Evolutionary conservation across 768 basidiomycete species (phyloP).

Genomic region (Artomyces pyxidatus): DNA sequence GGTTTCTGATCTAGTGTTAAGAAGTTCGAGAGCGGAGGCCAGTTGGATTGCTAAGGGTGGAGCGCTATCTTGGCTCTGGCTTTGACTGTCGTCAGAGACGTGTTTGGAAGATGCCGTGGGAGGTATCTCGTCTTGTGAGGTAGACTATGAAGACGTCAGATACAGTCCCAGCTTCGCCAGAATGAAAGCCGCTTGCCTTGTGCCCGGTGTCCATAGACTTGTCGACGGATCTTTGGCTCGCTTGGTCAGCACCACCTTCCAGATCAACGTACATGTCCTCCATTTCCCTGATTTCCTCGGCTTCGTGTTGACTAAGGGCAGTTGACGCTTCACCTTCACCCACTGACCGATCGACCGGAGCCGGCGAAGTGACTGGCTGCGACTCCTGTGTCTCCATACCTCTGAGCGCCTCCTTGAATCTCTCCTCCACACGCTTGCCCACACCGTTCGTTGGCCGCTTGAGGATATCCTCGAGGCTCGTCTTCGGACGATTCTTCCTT

Average conservation of each 20-base stretch:
- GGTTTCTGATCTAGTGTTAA: slow-evolving; percentile 13
- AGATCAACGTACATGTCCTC: not conserved
- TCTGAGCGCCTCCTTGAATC: too few species aligned
- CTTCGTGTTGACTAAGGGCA: not conserved
- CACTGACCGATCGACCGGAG: not conserved
- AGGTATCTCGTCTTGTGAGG: slow-evolving; percentile 8
- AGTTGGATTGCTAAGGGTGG: slow-evolving; percentile 6
- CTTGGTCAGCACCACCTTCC: not conserved
- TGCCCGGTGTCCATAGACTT: not conserved
- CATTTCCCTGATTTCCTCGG: not conserved
- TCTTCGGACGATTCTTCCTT: not conserved
- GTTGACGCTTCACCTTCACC: not conserved
- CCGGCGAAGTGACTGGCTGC: not conserved
- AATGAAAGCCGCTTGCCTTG: not conserved
- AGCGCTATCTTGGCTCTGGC: slow-evolving; percentile 1
- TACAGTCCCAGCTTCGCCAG: not conserved
- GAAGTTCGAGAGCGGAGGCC: slow-evolving; percentile 7
- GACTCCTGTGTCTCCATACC: not conserved
- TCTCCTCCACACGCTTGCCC: not conserved
- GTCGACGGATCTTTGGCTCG: not conserved
- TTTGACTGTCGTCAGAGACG: slow-evolving; percentile 5
- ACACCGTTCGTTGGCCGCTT: not conserved
- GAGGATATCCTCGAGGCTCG: not conserved
- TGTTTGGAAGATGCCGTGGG: slow-evolving; percentile 2
- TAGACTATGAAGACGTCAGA: not conserved